Evolutionary conservation across 768 basidiomycete genomes (phyloP).

Genomic region (Asterophora lycoperdoides): DNA sequence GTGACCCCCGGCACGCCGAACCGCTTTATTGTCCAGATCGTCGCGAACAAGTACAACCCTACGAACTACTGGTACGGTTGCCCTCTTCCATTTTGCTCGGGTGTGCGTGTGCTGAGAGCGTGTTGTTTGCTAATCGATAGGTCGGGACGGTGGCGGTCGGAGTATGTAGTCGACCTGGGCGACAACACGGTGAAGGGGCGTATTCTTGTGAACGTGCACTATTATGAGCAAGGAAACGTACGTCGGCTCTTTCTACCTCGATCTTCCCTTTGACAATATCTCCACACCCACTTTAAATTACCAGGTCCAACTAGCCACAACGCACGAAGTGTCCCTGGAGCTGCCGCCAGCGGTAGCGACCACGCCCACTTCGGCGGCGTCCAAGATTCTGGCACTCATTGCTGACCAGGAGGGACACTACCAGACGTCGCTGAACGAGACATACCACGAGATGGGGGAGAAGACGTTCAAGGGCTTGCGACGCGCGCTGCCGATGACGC

Average conservation of each 20-base stretch:
- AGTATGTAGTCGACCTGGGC: constrained; percentile 71
- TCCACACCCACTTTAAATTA: neutral
- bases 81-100: neutral
- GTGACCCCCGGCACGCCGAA: constrained; percentile 40
- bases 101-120: neutral
- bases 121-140: constrained; percentile 40
- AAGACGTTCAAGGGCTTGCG: constrained; percentile 91
- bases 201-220: constrained; percentile 85
- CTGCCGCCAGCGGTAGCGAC: constrained; percentile 57
- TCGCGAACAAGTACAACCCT: constrained; percentile 96
- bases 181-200: constrained; percentile 62
- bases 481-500: constrained; percentile 85
- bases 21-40: constrained; percentile 71
- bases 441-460: constrained; percentile 88
- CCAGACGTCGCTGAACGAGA: constrained; percentile 73
- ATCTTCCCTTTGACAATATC: too few species aligned
- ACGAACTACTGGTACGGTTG: constrained; percentile 77
- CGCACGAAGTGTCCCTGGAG: constrained; percentile 59
- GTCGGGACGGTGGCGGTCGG: constrained; percentile 94
- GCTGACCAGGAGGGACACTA: constrained; percentile 77
- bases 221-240: constrained; percentile 97
- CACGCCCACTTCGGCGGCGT: constrained; percentile 47
- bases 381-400: constrained; percentile 76
- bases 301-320: constrained; percentile 88
- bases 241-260: too few species aligned